Evolutionary conservation across 2,329 filamentous ascomycete species (phyloP).

Genomic region (Hymenoscyphus repandus): DNA sequence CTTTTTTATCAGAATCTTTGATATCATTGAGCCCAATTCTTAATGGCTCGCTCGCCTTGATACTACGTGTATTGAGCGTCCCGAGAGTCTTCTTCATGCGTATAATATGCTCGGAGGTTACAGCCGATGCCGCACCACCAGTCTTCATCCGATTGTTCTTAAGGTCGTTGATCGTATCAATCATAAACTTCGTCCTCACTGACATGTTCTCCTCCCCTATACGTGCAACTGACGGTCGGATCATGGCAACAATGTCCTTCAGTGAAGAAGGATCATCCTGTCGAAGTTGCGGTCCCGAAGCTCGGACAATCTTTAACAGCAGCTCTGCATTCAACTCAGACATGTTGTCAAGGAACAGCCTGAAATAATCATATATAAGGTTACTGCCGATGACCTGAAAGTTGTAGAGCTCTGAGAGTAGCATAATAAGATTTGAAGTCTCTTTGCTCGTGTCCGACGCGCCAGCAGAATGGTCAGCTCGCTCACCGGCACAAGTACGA

Average conservation of each 20-base stretch:
- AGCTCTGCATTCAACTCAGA: slow-evolving; percentile 86
- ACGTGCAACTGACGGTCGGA: slow-evolving; percentile 67
- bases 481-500: slow-evolving; percentile 31
- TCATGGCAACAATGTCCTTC: slow-evolving; percentile 78
- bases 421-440: slow-evolving; percentile 70
- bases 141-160: slow-evolving; percentile 91
- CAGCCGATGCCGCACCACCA: slow-evolving; percentile 61
- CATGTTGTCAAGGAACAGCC: slow-evolving; percentile 67
- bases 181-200: slow-evolving; percentile 92
- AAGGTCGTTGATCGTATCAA: slow-evolving; percentile 89
- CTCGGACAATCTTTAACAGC: slow-evolving; percentile 76
- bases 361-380: slow-evolving; percentile 87
- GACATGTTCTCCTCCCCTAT: slow-evolving; percentile 67
- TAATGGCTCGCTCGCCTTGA: slow-evolving; percentile 75
- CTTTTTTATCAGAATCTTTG: slow-evolving; percentile 74
- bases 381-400: slow-evolving; percentile 82
- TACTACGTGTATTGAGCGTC: slow-evolving; percentile 61
- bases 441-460: slow-evolving; percentile 46
- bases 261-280: slow-evolving; percentile 83
- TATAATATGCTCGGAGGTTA: slow-evolving; percentile 75
- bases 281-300: slow-evolving; percentile 74
- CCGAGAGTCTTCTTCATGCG: slow-evolving; percentile 87
- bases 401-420: slow-evolving; percentile 84
- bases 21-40: slow-evolving; percentile 79
- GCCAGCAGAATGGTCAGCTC: slow-evolving; percentile 26